Percentiles rank a stretch among this genome's conserved stretches.
These are phyloP conservation scores for Physcia stellaris DNA, from an alignment of 495 filamentous ascomycete species.

Conservation along the genomic window DNA sequence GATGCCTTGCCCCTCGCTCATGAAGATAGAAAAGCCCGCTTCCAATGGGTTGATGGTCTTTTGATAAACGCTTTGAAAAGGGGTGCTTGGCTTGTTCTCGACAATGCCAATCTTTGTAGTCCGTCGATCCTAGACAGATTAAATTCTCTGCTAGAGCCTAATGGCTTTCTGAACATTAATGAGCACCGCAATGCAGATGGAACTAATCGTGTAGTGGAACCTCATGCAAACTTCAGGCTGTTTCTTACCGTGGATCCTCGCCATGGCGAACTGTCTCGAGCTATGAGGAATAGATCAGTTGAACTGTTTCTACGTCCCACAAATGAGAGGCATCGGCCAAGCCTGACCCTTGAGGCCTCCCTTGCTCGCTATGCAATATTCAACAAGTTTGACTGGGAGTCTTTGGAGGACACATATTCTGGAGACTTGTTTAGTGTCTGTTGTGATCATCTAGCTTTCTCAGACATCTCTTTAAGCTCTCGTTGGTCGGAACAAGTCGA, in stretches of 20 bases:
- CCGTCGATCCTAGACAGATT: constrained; percentile 87
- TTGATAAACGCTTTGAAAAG: constrained; percentile 75
- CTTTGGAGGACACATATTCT: constrained; percentile 11
- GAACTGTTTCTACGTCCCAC: constrained; percentile 63
- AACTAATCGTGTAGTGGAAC: constrained; percentile 61
- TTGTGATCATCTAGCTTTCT: constrained; percentile 42
- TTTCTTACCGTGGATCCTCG: constrained; percentile 91
- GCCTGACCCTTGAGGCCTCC: no score
- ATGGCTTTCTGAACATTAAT: constrained; percentile 77
- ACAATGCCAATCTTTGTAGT: constrained; percentile 94
- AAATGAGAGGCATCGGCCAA: no score
- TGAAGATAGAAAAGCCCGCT: constrained; percentile 47
- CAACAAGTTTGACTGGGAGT: constrained; percentile 21
- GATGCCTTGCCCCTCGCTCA: constrained; percentile 27
- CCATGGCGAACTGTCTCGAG: constrained; percentile 86
- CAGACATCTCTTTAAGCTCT: constrained; percentile 23
- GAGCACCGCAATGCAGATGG: constrained; percentile 78
- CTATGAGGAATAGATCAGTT: constrained; percentile 90
- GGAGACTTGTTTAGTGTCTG: constrained; percentile 22
- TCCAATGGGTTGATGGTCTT: constrained; percentile 92
- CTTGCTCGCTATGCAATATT: constrained; percentile 36
- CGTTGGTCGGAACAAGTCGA: constrained; percentile 9
- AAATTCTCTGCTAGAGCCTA: constrained; percentile 87
- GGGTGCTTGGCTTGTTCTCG: constrained; percentile 85
- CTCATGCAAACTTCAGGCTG: constrained; percentile 78